Evolutionary conservation across 495 filamentous ascomycete species (phyloP).

Genomic region (Podospora pseudoanserina): DNA sequence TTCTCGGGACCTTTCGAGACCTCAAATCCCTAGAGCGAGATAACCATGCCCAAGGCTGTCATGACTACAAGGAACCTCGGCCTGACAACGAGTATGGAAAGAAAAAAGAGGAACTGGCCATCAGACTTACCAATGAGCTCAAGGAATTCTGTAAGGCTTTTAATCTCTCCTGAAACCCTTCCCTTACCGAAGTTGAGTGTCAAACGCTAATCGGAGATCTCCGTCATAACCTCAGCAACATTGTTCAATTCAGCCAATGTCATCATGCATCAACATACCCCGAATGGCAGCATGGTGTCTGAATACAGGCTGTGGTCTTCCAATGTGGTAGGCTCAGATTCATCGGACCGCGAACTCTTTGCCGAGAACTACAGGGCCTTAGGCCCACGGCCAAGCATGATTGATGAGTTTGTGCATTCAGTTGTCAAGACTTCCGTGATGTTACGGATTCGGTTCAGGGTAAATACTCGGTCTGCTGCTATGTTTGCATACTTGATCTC

Average conservation of each 20-base stretch:
- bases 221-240: too few species aligned
- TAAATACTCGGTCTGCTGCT: not conserved
- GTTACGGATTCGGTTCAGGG: not conserved
- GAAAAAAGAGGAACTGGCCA: too few species aligned
- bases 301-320: not conserved
- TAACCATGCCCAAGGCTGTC: too few species aligned
- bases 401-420: not conserved
- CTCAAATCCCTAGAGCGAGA: too few species aligned
- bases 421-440: not conserved
- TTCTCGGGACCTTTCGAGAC: too few species aligned
- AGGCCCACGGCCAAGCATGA: not conserved
- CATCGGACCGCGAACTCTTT: not conserved
- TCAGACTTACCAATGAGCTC: too few species aligned
- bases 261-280: not conserved
- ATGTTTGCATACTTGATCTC: not conserved
- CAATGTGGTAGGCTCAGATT: not conserved
- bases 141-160: too few species aligned
- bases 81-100: too few species aligned
- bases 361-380: not conserved
- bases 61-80: too few species aligned
- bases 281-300: not conserved
- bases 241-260: not conserved
- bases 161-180: too few species aligned
- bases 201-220: not conserved
- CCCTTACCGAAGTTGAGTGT: too few species aligned